Evolutionary conservation across 331 rosid species (phyloP).

Genomic region (Quercus phellos): DNA sequence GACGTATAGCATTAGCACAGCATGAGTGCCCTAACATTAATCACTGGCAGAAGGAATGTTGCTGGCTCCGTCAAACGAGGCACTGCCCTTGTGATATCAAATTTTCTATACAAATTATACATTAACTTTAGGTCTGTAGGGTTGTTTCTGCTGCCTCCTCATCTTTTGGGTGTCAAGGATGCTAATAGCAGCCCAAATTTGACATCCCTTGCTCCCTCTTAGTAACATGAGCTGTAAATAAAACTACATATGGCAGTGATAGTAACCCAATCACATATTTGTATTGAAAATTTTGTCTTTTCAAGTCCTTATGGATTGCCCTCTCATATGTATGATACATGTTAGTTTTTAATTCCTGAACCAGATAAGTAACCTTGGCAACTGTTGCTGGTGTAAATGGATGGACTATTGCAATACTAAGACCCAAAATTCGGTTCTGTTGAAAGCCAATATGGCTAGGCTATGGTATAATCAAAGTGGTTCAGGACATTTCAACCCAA

Average conservation of each 20-base stretch:
- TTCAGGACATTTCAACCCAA: no score
- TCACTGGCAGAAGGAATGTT: conserved; percentile 15
- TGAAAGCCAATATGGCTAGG: no score
- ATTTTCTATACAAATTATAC: not conserved
- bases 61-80: conserved; percentile 18
- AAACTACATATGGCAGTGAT: conserved; percentile 12
- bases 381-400: not conserved
- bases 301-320: not conserved
- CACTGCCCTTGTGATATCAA: conserved; percentile 6
- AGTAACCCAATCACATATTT: not conserved
- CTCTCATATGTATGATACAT: not conserved
- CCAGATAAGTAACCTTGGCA: not conserved
- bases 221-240: conserved; percentile 22
- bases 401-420: no score
- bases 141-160: not conserved
- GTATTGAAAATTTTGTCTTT: not conserved
- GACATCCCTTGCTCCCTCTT: not conserved
- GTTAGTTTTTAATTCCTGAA: not conserved
- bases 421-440: no score
- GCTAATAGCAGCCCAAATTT: conserved; percentile 9
- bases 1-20: conserved; percentile 12
- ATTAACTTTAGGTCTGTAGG: not conserved
- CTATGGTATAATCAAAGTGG: no score
- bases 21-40: conserved; percentile 1
- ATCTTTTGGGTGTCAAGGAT: conserved; percentile 19